A percentile compares a stretch with the other conserved stretches of the same genome.
These are phyloP conservation scores for Pugionium dolabratum DNA, from an alignment of 345 rosid species.

Conservation along the genomic window DNA sequence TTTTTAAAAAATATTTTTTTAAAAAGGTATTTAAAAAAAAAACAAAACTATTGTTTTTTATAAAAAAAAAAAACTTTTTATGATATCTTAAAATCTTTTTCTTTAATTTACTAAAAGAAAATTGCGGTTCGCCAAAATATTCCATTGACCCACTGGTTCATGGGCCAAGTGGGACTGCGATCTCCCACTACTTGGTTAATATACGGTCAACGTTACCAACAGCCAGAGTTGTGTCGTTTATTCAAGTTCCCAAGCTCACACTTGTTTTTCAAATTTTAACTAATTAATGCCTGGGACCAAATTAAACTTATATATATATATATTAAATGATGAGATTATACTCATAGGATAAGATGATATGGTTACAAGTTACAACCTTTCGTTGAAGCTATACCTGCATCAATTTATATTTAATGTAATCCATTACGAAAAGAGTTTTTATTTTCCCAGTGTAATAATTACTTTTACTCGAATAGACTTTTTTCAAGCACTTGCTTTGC, in stretches of 20 bases:
- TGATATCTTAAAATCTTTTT: no score
- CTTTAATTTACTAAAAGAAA: not conserved
- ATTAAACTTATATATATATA: slow-evolving; percentile 2
- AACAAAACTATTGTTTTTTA: no score
- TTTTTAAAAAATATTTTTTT: no score
- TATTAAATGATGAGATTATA: not conserved
- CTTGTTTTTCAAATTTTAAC: not conserved
- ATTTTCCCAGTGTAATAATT: no score
- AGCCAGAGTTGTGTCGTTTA: slow-evolving; percentile 11
- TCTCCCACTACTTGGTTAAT: slow-evolving; percentile 25
- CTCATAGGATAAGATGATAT: slow-evolving; percentile 20
- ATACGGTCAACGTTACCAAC: slow-evolving; percentile 13
- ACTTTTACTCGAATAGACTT: no score
- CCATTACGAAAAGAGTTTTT: no score
- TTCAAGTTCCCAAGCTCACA: slow-evolving; percentile 1
- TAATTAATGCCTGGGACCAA: not conserved
- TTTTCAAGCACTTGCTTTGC: no score
- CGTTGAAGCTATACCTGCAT: no score
- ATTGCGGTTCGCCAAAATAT: not conserved
- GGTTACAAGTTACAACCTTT: no score
- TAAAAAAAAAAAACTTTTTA: no score
- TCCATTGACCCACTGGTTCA: slow-evolving; percentile 12
- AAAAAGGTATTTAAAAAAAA: no score
- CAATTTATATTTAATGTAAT: no score
- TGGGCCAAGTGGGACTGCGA: slow-evolving; percentile 18